These are phyloP conservation scores for Trametes coccinea DNA, from an alignment of 768 basidiomycete genomes.

Conservation along the genomic window DNA sequence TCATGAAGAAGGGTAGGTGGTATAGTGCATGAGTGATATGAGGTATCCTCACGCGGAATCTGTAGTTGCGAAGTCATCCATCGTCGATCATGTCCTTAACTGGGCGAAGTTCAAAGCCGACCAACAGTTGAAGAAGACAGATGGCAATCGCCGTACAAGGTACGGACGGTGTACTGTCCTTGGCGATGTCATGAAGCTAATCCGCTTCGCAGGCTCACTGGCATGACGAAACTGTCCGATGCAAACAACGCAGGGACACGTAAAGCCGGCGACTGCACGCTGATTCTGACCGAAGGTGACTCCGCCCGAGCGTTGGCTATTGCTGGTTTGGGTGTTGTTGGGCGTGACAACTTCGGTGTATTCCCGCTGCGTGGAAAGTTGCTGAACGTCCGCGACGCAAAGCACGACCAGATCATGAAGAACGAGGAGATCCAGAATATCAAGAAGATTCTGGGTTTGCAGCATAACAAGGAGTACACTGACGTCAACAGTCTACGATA, in stretches of 20 bases:
- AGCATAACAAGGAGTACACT: slow-evolving; percentile 89
- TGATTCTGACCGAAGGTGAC: slow-evolving; percentile 98
- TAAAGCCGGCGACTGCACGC: slow-evolving; percentile 79
- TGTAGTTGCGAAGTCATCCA: slow-evolving; percentile 81
- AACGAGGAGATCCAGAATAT: slow-evolving; percentile 97
- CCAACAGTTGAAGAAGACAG: slow-evolving; percentile 93
- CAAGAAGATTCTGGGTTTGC: slow-evolving; percentile 96
- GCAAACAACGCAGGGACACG: slow-evolving; percentile 96
- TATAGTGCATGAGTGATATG: not conserved
- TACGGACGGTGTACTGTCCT: slow-evolving; percentile 32
- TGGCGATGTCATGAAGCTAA: not conserved
- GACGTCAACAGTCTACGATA: slow-evolving; percentile 74
- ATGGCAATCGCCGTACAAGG: slow-evolving; percentile 87
- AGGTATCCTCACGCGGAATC: not conserved
- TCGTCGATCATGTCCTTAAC: slow-evolving; percentile 88
- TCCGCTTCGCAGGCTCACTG: slow-evolving; percentile 62
- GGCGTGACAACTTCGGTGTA: slow-evolving; percentile 95
- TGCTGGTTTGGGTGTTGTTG: slow-evolving; percentile 91
- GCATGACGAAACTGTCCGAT: slow-evolving; percentile 91
- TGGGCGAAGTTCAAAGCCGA: slow-evolving; percentile 99
- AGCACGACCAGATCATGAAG: slow-evolving; percentile 95
- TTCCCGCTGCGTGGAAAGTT: slow-evolving; percentile 97
- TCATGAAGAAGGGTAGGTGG: slow-evolving; percentile 87
- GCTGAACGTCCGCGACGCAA: slow-evolving; percentile 95
- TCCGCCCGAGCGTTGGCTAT: slow-evolving; percentile 97